Base-by-base conservation (phyloP, 257 asterid genomes). In the Schizonepeta tenuifolia region DNA sequence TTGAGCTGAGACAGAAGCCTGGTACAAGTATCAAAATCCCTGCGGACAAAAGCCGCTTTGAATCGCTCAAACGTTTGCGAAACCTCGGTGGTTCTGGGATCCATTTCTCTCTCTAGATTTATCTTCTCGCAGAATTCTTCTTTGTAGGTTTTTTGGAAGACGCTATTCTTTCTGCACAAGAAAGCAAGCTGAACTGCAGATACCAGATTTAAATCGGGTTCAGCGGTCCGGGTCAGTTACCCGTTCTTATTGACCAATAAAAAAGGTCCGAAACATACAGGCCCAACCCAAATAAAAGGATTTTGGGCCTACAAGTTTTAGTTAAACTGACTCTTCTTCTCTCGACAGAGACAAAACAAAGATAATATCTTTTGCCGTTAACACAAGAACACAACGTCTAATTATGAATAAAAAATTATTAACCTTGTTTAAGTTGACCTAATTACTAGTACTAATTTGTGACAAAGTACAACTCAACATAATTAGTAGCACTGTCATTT, bases 1-100 rank as follows among this genome's bases (percentile, higher is more conserved):
- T 93, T 93, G 69, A 93, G 98, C 82, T 88, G 88, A 20, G 92
- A 86, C 59, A 93, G 91, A 10, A 90, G 83, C 11, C 50, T 77
- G 65, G 80, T 40, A 54, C 95, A 90, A 65, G 88, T 77, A 70
- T 85, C 93, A 51, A 79, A 90, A 81, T 93, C 98, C 65, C 86
- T 87, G 55, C 96, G 85, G 0, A 81, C 80, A 38, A 86, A 49
- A 9, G 97, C 90, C 22, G 96, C 92, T 73, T 93, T 93, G 79
- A 90, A 90, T 66, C 97, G 86, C 74, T 81, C 91, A 76, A 90
- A 88, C 2, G 56, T n/a, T 61, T 92, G 95, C 0, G 93, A 86
- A 67, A 87, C 77, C 80, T 84, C 97, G 7, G 86, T 87, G 15
- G 80, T 22, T 68, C 84, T 86, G 14, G 97, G 93, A 90, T 93